These are phyloP conservation scores for Mimosa bimucronata DNA, from an alignment of 306 rosid species.

Conservation along the genomic window DNA sequence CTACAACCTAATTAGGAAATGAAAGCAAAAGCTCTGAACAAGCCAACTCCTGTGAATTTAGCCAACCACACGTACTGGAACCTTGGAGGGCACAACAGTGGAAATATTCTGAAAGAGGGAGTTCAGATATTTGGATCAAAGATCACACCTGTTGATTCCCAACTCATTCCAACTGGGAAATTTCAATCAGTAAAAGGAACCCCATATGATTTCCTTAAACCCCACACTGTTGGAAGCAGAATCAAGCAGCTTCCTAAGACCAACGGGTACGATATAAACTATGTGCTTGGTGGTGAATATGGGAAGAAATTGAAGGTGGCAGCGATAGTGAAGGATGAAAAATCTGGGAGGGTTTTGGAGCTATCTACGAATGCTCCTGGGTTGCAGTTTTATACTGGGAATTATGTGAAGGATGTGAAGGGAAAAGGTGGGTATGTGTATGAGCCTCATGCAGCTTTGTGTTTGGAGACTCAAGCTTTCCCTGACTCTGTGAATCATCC, in stretches of 20 bases:
- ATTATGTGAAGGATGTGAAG: conserved; percentile 53
- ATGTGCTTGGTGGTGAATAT: conserved; percentile 43
- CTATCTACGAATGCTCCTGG: conserved; percentile 77
- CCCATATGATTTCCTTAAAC: conserved; percentile 62
- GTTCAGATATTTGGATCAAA: conserved; percentile 60
- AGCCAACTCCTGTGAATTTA: conserved; percentile 66
- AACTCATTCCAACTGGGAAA: conserved; percentile 65
- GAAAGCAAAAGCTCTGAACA: conserved; percentile 62
- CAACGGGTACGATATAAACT: conserved; percentile 64
- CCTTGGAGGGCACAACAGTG: conserved; percentile 66
- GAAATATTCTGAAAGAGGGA: conserved; percentile 47
- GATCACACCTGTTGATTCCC: conserved; percentile 45
- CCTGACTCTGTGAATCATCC: conserved; percentile 88
- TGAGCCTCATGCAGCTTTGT: conserved; percentile 59
- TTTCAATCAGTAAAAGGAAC: conserved; percentile 52
- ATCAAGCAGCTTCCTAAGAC: conserved; percentile 42
- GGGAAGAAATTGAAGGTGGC: conserved; percentile 45
- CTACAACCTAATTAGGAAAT: conserved; percentile 49
- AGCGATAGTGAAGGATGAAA: conserved; percentile 58
- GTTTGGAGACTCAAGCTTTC: conserved; percentile 85
- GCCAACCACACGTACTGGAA: conserved; percentile 74
- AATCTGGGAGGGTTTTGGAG: conserved; percentile 69
- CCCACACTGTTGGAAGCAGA: conserved; percentile 45
- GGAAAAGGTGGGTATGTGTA: conserved; percentile 78
- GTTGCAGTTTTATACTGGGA: conserved; percentile 77